Evolutionary conservation across 139 green algal species (phyloP).

Genomic region (Chlorella sp.): DNA sequence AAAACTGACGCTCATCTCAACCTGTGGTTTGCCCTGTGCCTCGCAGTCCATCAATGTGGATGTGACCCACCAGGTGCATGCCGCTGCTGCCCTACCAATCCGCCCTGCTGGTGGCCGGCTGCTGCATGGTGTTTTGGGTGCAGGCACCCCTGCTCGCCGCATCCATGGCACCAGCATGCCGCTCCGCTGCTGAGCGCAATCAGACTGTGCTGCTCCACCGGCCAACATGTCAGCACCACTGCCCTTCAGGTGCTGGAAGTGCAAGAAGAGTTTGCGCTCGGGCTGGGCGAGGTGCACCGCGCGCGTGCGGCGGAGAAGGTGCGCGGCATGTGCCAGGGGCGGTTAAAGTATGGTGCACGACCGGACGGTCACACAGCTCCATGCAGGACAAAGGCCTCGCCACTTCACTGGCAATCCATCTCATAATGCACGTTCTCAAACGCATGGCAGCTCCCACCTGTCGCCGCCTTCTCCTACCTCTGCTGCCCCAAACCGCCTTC

Average conservation of each 20-base stretch:
- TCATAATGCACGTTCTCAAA: too few species aligned
- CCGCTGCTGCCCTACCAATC: too few species aligned
- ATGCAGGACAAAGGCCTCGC: neutral
- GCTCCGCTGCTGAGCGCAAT: too few species aligned
- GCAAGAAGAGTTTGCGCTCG: constrained; percentile 38
- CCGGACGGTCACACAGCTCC: too few species aligned
- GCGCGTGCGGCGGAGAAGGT: constrained; percentile 22
- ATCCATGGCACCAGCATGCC: neutral
- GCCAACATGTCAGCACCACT: too few species aligned
- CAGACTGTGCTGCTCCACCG: too few species aligned
- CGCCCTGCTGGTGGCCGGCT: neutral
- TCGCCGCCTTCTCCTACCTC: neutral
- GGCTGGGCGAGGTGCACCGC: constrained; percentile 17
- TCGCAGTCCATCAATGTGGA: constrained; percentile 34
- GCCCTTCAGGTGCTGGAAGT: constrained; percentile 20
- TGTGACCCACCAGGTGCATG: neutral
- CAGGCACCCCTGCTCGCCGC: too few species aligned
- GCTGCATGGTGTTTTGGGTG: neutral
- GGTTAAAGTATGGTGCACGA: neutral
- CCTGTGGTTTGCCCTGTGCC: too few species aligned
- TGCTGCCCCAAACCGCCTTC: neutral
- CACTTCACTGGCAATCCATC: too few species aligned
- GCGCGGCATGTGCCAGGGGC: neutral
- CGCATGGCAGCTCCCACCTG: neutral
- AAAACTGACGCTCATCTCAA: neutral